Percentiles rank a stretch among this genome's conserved stretches.
Conservation (phyloP, 345 rosid species). For the Linum usitatissimum region DNA sequence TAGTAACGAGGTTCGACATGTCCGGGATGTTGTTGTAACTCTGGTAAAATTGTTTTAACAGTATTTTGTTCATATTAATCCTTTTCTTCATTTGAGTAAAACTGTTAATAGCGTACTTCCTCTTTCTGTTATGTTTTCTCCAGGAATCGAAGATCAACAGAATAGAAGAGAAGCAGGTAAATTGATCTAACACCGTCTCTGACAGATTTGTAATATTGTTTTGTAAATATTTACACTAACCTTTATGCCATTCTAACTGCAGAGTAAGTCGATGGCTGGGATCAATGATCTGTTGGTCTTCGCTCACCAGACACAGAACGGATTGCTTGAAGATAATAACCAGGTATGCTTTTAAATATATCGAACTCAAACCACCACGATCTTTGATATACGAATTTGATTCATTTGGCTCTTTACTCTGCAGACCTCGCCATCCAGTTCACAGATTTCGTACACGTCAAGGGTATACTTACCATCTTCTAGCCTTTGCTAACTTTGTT, state of each 20-base stretch:
- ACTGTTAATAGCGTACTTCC: neutral
- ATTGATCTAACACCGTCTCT: constrained; percentile 2
- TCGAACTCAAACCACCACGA: too few relatives aligned
- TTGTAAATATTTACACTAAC: constrained; percentile 9
- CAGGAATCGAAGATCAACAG: constrained; percentile 49
- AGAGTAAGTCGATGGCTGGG: constrained; percentile 34
- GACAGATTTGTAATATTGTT: neutral
- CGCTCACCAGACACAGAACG: constrained; percentile 29
- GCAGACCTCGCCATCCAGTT: constrained; percentile 17
- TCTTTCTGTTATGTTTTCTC: constrained; percentile 2
- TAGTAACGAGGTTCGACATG: constrained; percentile 39
- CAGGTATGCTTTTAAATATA: constrained; percentile 30
- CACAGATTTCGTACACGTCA: constrained; percentile 14
- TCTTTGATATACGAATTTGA: neutral
- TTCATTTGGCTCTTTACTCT: neutral
- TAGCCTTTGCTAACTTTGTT: neutral
- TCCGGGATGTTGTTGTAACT: constrained; percentile 56
- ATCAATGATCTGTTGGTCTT: constrained; percentile 32
- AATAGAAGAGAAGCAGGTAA: constrained; percentile 70
- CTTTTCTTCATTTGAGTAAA: constrained; percentile 2
- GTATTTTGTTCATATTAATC: neutral
- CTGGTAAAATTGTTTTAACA: constrained; percentile 38
- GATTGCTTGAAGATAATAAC: constrained; percentile 20
- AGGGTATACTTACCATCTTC: constrained; percentile 10
- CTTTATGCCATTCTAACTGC: constrained; percentile 5